Conservation (phyloP, 257 asterid genomes). For the Plantago elongata region DNA sequence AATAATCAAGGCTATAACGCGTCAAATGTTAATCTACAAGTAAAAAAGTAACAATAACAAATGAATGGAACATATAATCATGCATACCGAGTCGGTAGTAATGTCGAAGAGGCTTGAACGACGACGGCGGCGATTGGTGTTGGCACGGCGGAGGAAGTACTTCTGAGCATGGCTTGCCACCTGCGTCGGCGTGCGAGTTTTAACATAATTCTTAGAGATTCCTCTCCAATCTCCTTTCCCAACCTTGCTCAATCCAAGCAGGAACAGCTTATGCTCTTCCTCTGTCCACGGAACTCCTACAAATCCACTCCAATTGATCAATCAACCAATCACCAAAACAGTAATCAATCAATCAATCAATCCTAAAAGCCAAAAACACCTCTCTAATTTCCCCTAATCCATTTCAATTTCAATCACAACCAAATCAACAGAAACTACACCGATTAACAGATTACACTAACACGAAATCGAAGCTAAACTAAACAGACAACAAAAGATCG, state of each 20-base stretch:
- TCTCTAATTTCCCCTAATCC: no score
- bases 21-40: slow-evolving; percentile 1
- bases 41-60: background rate
- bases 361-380: background rate
- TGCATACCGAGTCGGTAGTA: slow-evolving; percentile 66
- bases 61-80: background rate
- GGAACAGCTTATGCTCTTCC: slow-evolving; percentile 82
- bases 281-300: slow-evolving; percentile 91
- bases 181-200: slow-evolving; percentile 89
- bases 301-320: slow-evolving; percentile 12
- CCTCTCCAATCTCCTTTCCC: slow-evolving; percentile 96
- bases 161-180: slow-evolving; percentile 97
- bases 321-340: slow-evolving; percentile 7
- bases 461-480: no score
- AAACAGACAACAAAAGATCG: no score
- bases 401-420: no score
- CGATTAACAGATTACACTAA: no score
- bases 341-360: background rate
- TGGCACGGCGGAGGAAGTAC: slow-evolving; percentile 69
- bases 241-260: slow-evolving; percentile 67
- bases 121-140: slow-evolving; percentile 75
- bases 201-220: slow-evolving; percentile 76
- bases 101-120: slow-evolving; percentile 93
- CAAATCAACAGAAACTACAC: no score
- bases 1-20: slow-evolving; percentile 6